phyloP scores from a whole-genome alignment of 352 stramenopile species.

The Lagenidium sp. region DNA sequence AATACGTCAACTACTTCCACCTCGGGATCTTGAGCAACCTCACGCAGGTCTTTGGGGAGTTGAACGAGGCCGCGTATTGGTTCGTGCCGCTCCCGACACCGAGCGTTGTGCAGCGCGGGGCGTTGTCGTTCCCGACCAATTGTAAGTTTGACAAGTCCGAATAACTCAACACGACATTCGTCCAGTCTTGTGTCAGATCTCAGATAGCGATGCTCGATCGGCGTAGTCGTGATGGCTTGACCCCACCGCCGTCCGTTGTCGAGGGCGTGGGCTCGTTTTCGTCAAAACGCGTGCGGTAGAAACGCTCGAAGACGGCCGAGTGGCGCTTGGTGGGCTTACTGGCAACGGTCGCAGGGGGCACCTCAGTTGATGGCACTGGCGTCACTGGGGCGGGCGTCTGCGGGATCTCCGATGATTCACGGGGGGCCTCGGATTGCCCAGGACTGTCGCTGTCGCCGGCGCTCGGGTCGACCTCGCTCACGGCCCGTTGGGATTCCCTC shows the following conservation, averaged over 20 bases:
- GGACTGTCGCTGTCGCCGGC: too few species aligned
- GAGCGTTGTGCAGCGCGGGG: conserved; percentile 31
- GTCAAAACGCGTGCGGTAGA: conserved; percentile 66
- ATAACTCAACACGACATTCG: too few species aligned
- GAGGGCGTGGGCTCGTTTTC: conserved; percentile 8
- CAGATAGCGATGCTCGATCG: conserved; percentile 15
- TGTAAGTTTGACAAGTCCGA: neutral
- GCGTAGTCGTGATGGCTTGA: conserved; percentile 5
- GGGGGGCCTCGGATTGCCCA: too few species aligned
- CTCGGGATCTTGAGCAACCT: conserved; percentile 65
- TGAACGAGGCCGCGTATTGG: conserved; percentile 49
- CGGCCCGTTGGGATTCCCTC: neutral
- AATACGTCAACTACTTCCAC: conserved; percentile 78
- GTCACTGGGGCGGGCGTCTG: conserved; percentile 1
- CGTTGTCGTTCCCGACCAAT: conserved; percentile 26
- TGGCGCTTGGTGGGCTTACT: conserved; percentile 3
- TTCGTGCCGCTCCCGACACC: conserved; percentile 61
- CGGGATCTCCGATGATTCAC: too few species aligned
- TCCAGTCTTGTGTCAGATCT: conserved; percentile 1
- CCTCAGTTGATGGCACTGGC: neutral
- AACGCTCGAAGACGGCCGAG: conserved; percentile 21
- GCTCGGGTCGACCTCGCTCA: too few species aligned
- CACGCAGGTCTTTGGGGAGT: conserved; percentile 67
- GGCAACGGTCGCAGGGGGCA: neutral
- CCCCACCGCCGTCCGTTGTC: neutral